Evolutionary conservation across 345 rosid species (phyloP), one percentile per base, ranked within the genome.

Genomic region (Eucalyptus tenuipes): DNA sequence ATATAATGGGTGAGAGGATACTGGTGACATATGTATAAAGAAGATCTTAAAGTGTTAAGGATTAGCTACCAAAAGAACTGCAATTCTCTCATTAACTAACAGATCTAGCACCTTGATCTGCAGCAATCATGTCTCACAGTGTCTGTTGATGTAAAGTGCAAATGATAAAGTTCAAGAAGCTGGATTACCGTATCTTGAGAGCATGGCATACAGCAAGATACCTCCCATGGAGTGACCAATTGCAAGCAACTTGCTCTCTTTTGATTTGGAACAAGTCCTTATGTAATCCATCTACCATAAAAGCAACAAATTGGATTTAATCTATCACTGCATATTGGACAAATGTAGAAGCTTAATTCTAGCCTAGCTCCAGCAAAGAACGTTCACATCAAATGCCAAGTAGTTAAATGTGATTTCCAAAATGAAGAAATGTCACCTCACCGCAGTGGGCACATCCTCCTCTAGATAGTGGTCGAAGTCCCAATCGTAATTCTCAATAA

Each of bases 161-260:
- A 87, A 42, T 4, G 20, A 52, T 55, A 37, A 75, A 75, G 82
- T 40, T 68, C 50, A 53, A 31, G 75, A 48, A 64, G 24, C 27
- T 75, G 82, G 82, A 71, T 94, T 95, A 96, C 99, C 88, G 88
- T 90, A 95, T 91, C 88, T 91, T 66, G 98, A 94, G 31, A 96
- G 94, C 93, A 96, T 88, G 20, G 99, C 95, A 89, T 96, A 97
- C 79, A 97, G 93, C 94, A 97, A 91, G 88, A 96, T 97, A 49
- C 99, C 99, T 44, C 98, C 99, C 99, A 97, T 96, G 75, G 99
- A 97, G 91, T 96, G 99, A 90, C 99, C 99, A 91, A 97, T 87
- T 3, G 98, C 99, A 53, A 94, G 94, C 91, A 97, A 85, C 88
- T 93, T 96, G 31, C 95, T 95, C 89, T 97, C 99, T 88, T 92